Percentiles rank a stretch among this genome's conserved stretches.
These are phyloP conservation scores for Xylaria sp. DNA, from an alignment of 2,329 filamentous ascomycete species.

Conservation along the genomic window DNA sequence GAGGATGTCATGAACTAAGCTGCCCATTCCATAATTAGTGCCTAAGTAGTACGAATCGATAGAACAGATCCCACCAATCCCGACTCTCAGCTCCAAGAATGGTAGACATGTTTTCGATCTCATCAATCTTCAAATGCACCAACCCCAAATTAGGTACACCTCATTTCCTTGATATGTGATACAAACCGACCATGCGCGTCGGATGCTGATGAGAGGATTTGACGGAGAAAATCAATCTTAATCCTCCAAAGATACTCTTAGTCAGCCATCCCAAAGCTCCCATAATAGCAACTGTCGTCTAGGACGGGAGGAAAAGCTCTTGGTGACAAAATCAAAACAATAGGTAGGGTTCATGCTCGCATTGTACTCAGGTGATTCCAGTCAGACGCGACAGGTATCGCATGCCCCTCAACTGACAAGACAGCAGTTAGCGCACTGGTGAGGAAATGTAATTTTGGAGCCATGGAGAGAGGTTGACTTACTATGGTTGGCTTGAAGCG, in stretches of 20 bases:
- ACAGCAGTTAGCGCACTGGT: conserved; percentile 4
- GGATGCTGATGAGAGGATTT: neutral
- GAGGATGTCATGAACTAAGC: neutral
- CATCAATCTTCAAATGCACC: conserved; percentile 3
- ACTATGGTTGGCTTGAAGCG: conserved; percentile 29
- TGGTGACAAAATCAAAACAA: conserved; percentile 7
- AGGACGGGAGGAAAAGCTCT: neutral
- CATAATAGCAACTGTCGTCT: conserved; percentile 14
- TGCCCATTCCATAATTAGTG: conserved; percentile 16
- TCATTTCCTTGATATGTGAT: neutral
- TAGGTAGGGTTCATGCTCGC: neutral
- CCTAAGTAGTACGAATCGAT: conserved; percentile 14
- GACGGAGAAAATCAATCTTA: neutral
- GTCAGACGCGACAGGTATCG: conserved; percentile 10
- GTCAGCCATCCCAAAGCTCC: conserved; percentile 10
- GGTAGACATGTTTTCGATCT: conserved; percentile 13
- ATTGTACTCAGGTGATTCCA: neutral
- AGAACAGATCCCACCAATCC: conserved; percentile 19
- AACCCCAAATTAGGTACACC: conserved; percentile 3
- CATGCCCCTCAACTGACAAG: conserved; percentile 6
- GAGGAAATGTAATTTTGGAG: no score
- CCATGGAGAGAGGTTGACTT: conserved; percentile 14
- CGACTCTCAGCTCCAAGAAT: conserved; percentile 1
- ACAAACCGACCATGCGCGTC: neutral
- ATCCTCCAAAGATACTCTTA: conserved; percentile 12